Evolutionary conservation across 2,329 filamentous ascomycete genomes (phyloP).

Genomic region (Fusarium coicis): DNA sequence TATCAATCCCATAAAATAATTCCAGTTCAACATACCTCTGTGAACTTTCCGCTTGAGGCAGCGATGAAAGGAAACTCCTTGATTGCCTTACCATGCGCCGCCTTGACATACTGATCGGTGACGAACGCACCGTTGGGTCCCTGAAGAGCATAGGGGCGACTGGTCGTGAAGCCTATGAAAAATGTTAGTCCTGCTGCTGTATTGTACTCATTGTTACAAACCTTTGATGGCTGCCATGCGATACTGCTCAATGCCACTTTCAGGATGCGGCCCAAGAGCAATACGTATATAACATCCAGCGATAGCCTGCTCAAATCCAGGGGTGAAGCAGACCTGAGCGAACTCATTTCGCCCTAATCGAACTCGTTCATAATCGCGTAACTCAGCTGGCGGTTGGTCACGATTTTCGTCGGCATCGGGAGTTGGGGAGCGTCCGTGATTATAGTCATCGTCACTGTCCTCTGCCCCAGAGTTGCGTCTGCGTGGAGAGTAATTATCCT

Average conservation of each 20-base stretch:
- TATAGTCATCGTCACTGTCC: slow-evolving; percentile 85
- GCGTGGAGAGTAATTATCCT: slow-evolving; percentile 59
- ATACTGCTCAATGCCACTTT: slow-evolving; percentile 80
- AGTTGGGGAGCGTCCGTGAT: slow-evolving; percentile 64
- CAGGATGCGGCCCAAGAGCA: slow-evolving; percentile 80
- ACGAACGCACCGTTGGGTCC: slow-evolving; percentile 81
- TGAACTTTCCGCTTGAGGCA: slow-evolving; percentile 86
- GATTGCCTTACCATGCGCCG: slow-evolving; percentile 84
- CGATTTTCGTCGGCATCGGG: slow-evolving; percentile 74
- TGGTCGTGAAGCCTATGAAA: slow-evolving; percentile 75
- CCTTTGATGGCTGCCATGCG: slow-evolving; percentile 90
- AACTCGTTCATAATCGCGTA: slow-evolving; percentile 86
- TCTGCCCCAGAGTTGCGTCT: slow-evolving; percentile 57
- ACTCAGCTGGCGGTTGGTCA: slow-evolving; percentile 75
- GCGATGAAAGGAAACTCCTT: slow-evolving; percentile 90
- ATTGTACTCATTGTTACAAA: slow-evolving; percentile 50
- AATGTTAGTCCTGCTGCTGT: slow-evolving; percentile 32
- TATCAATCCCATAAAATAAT: background rate
- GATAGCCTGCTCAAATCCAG: slow-evolving; percentile 85
- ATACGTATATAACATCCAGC: slow-evolving; percentile 87
- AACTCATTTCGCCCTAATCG: slow-evolving; percentile 88
- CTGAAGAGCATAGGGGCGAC: slow-evolving; percentile 85
- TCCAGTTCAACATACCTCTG: slow-evolving; percentile 69
- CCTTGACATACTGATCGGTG: slow-evolving; percentile 85
- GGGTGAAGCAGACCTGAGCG: slow-evolving; percentile 91